A percentile compares a stretch with the other conserved stretches of the same genome.
Conservation (phyloP, 495 filamentous ascomycete species). For the Lepidopterella palustris region DNA sequence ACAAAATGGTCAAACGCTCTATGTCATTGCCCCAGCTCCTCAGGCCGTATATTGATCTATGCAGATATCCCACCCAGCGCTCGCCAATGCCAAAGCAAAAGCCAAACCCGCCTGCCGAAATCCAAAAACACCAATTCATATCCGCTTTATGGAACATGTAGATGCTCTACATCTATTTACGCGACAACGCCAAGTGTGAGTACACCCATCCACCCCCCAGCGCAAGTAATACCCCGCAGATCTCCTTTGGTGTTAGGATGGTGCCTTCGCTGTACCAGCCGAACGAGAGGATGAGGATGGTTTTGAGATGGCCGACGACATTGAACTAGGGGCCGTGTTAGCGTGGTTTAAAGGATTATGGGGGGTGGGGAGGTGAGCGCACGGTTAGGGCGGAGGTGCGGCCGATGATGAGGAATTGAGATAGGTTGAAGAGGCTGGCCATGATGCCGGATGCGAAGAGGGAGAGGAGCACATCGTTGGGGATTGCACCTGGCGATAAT, state of each 20-base stretch:
- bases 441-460: constrained; percentile 34
- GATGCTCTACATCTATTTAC: constrained; percentile 8
- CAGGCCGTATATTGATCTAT: too few species aligned
- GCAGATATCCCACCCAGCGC: too few species aligned
- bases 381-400: constrained; percentile 28
- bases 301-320: constrained; percentile 54
- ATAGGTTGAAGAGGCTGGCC: constrained; percentile 32
- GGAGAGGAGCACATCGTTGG: constrained; percentile 30
- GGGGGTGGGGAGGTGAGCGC: neutral
- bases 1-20: too few species aligned
- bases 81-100: neutral
- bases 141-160: neutral
- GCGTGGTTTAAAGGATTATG: neutral
- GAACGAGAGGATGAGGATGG: constrained; percentile 41
- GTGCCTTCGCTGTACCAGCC: constrained; percentile 50
- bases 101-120: neutral
- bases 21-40: too few species aligned
- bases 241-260: constrained; percentile 28
- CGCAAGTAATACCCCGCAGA: constrained; percentile 19
- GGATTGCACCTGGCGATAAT: constrained; percentile 8
- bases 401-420: constrained; percentile 32
- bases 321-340: constrained; percentile 15
- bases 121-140: neutral
- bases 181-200: constrained; percentile 23
- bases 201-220: constrained; percentile 29